Base-by-base conservation (phyloP, 2,329 filamentous ascomycete genomes). In the Phialemoniopsis sp. region DNA sequence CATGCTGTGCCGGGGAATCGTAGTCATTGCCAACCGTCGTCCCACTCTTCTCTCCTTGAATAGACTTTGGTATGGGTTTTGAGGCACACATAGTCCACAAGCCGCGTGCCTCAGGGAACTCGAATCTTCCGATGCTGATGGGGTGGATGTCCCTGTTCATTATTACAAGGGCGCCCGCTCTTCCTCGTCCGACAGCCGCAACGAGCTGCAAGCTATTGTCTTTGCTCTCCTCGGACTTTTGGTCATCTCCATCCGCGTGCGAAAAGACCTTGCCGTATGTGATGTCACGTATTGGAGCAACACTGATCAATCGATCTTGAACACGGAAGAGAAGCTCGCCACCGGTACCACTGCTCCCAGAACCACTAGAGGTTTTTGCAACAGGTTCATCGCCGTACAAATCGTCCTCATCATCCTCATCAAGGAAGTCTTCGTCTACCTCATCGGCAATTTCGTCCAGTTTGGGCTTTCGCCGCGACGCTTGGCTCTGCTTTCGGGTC, bases 11-110 rank as follows among this genome's bases (percentile, higher is more conserved):
- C 32, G 80, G 73, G 2, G 68, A 62, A 33, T 76, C 75, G 45
- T 75, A 79, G 43, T 82, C 78, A n/a, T 62, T 67, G 3, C 66
- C 66, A 3, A 76, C 65, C 3, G 73, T 61, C 12, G 67, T 67
- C 8, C 68, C 60, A 4, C 72, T 72, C 51, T 72, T 67, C 44
- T 72, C 66, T 41, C 68, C 64, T 43, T 75, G 70, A 13, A 82
- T 54, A 2, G 70, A 71, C 52, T 83, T 84, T 1, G 80, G 73
- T n/a, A 79, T 64, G 13, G 82, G 73, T 53, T 81, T 85, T 46
- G 80, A 82, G 9, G 79, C 82, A 46, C 73, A 77, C 54, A 95
- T 77, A 33, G 89, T 85, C 91, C 91, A 97, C 43, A 94, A 75
- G 2, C 82, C 82, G 41, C 82, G 74, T 2, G 85, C 85, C 49